Evolutionary conservation across 1,139 yeast species (phyloP).

Genomic region (Suhomyces kunorum): DNA sequence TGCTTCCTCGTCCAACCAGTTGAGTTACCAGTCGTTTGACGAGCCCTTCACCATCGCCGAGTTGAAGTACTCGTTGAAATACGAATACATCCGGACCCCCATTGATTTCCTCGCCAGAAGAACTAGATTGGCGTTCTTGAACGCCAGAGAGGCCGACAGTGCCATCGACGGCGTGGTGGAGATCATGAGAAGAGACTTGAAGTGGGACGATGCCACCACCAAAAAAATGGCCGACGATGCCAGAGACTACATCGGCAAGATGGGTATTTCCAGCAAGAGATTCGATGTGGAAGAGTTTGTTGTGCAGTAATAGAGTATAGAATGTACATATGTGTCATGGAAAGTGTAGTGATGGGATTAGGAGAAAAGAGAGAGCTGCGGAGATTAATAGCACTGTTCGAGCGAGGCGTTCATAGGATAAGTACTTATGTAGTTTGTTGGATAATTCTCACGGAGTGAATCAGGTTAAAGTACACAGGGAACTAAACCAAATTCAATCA

Average conservation of each 20-base stretch:
- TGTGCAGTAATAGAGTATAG: constrained; percentile 18
- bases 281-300: constrained; percentile 37
- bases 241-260: constrained; percentile 58
- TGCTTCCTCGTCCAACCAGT: constrained; percentile 36
- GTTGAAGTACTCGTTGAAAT: constrained; percentile 73
- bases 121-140: constrained; percentile 88
- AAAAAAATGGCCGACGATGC: constrained; percentile 57
- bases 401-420: too few species aligned
- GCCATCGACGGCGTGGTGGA: constrained; percentile 87
- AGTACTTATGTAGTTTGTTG: too few species aligned
- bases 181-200: constrained; percentile 75
- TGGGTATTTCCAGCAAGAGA: constrained; percentile 49
- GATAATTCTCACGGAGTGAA: too few species aligned
- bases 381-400: too few species aligned
- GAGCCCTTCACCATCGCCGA: constrained; percentile 95
- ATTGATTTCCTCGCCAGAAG: constrained; percentile 91
- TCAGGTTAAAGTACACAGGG: too few species aligned
- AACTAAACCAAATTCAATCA: too few species aligned
- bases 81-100: constrained; percentile 88
- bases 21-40: constrained; percentile 57
- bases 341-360: too few species aligned
- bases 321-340: constrained; percentile 5
- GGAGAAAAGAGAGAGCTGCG: too few species aligned
- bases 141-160: constrained; percentile 78
- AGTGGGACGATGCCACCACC: constrained; percentile 69